Conservation (phyloP, 2,329 filamentous ascomycete genomes). For the Nothophaeocryptopus gaeumannii region DNA sequence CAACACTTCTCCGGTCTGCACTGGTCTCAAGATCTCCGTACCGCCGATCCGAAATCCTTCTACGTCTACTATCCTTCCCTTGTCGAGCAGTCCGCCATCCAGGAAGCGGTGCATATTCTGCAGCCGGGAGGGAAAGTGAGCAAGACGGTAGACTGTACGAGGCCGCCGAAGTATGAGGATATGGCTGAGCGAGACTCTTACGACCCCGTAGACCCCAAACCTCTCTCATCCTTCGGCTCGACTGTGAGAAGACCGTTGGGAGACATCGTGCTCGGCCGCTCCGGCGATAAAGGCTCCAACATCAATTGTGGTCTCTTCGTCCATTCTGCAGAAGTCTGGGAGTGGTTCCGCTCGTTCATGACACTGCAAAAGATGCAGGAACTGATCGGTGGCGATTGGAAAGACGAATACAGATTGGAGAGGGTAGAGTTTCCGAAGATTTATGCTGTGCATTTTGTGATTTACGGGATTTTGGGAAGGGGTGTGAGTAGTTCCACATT, state of each 20-base stretch:
- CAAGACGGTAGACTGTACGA: conserved; percentile 32
- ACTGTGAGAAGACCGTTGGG: conserved; percentile 40
- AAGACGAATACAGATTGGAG: conserved; percentile 35
- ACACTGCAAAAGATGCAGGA: conserved; percentile 27
- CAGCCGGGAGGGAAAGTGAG: conserved; percentile 18
- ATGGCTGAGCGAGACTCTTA: conserved; percentile 37
- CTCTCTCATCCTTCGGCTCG: conserved; percentile 32
- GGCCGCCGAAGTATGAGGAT: conserved; percentile 33
- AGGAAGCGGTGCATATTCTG: conserved; percentile 30
- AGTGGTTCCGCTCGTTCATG: conserved; percentile 33
- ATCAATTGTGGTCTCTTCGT: conserved; percentile 43
- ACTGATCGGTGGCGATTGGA: conserved; percentile 34
- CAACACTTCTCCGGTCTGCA: conserved; percentile 34
- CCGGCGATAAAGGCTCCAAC: conserved; percentile 37
- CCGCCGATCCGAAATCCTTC: conserved; percentile 41
- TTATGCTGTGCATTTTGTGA: conserved; percentile 35
- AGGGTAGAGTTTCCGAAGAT: conserved; percentile 36
- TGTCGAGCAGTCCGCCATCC: conserved; percentile 30
- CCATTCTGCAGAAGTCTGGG: conserved; percentile 33
- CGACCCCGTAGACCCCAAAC: conserved; percentile 18
- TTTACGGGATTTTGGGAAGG: conserved; percentile 35
- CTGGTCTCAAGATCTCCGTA: conserved; percentile 34
- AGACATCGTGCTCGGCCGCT: conserved; percentile 35
- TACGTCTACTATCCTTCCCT: conserved; percentile 44
- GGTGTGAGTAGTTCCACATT: conserved; percentile 32